Conservation (phyloP, 805 yeast genomes). For the Wickerhamiella dianesei region DNA sequence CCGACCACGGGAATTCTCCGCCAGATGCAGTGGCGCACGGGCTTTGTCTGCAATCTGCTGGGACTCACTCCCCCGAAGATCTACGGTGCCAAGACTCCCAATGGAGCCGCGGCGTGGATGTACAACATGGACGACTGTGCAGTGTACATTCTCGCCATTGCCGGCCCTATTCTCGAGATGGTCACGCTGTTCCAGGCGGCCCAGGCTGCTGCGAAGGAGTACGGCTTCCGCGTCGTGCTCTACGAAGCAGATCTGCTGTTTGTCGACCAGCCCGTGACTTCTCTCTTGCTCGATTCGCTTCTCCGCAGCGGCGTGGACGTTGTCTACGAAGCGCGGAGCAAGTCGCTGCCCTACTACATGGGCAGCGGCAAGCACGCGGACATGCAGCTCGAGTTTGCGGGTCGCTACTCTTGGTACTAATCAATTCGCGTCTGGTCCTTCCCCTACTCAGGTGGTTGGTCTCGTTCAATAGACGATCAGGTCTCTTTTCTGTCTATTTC, state of each 20-base stretch:
- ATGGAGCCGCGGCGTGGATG: conserved; percentile 11
- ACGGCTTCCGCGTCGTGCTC: conserved; percentile 9
- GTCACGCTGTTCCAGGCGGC: conserved; percentile 8
- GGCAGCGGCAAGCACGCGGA: conserved; percentile 1
- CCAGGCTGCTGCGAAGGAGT: conserved; percentile 6
- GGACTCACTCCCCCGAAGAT: conserved; percentile 2
- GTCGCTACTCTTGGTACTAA: conserved; percentile 12
- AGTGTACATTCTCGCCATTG: conserved; percentile 8
- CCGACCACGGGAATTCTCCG: conserved; percentile 11
- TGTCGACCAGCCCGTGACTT: conserved; percentile 8
- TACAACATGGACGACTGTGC: conserved; percentile 7
- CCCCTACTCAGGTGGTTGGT: too few species aligned
- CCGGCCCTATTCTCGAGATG: conserved; percentile 12
- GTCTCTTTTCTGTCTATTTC: too few species aligned
- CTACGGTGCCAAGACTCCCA: conserved; percentile 10
- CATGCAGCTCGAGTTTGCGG: conserved; percentile 11
- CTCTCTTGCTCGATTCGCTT: conserved; percentile 7
- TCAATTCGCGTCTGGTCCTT: background rate
- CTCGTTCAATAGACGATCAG: conserved; percentile 1
- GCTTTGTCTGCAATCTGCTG: conserved; percentile 4
- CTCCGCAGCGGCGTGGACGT: conserved; percentile 4
- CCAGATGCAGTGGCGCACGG: conserved; percentile 13
- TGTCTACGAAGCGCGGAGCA: conserved; percentile 3
- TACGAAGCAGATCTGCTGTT: conserved; percentile 11
- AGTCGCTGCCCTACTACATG: conserved; percentile 10